These are phyloP conservation scores for Anastatica hierochuntica DNA, from an alignment of 345 rosid species.

Conservation along the genomic window DNA sequence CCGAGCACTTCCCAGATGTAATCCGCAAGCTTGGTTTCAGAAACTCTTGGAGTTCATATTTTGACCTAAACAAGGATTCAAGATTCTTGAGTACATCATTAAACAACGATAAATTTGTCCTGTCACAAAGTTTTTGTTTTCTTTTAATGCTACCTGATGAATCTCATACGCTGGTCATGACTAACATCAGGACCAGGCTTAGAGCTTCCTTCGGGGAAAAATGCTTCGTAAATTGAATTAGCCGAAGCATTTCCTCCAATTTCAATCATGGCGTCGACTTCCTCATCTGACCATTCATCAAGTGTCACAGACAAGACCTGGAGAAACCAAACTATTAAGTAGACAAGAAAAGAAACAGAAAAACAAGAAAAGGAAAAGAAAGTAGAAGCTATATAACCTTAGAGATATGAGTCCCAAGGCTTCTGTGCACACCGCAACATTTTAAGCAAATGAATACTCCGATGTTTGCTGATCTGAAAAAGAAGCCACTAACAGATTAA, in stretches of 20 bases:
- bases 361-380: neutral
- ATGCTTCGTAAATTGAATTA: constrained; percentile 72
- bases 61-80: constrained; percentile 47
- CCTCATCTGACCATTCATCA: constrained; percentile 93
- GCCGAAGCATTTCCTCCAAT: constrained; percentile 69
- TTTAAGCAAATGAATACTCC: constrained; percentile 90
- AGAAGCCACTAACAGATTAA: constrained; percentile 9
- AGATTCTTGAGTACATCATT: neutral
- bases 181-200: constrained; percentile 74
- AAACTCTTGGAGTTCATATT: constrained; percentile 93
- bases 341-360: neutral
- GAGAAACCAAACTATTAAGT: neutral
- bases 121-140: neutral
- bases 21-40: constrained; percentile 85
- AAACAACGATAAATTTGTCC: neutral
- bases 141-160: constrained; percentile 44
- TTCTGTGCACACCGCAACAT: constrained; percentile 91
- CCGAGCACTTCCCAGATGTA: constrained; percentile 31
- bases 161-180: constrained; percentile 64
- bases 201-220: constrained; percentile 37
- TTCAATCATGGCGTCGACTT: constrained; percentile 47
- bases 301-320: constrained; percentile 86
- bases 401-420: constrained; percentile 90
- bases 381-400: constrained; percentile 37
- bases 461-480: constrained; percentile 53